Percentiles rank a stretch among this genome's conserved stretches.
These are phyloP conservation scores for Cercospora berteroae DNA, from an alignment of 2,329 filamentous ascomycete genomes.

Conservation along the genomic window DNA sequence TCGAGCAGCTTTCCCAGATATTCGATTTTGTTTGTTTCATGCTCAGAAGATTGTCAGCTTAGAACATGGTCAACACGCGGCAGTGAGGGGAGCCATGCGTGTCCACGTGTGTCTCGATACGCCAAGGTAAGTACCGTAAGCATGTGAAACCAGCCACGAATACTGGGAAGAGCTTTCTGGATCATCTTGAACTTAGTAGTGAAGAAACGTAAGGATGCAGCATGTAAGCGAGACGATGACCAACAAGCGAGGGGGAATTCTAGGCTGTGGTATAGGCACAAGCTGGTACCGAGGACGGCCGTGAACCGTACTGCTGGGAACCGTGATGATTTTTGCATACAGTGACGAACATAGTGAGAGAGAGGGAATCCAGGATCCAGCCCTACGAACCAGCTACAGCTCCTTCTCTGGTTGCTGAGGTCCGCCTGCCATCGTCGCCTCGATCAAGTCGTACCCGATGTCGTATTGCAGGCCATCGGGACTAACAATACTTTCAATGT, in stretches of 20 bases:
- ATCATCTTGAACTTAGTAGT: neutral
- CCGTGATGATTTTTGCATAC: neutral
- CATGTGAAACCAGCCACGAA: neutral
- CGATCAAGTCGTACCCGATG: constrained; percentile 24
- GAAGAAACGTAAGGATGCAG: neutral
- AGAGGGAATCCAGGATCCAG: neutral
- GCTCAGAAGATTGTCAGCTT: neutral
- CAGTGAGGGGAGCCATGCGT: neutral
- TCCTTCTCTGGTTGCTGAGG: constrained; percentile 1
- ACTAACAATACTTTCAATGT: constrained; percentile 12
- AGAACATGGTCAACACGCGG: neutral
- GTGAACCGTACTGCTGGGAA: neutral
- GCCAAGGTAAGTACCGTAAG: neutral
- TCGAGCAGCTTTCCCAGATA: neutral
- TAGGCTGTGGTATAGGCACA: neutral
- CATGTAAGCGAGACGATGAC: neutral
- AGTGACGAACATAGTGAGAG: neutral
- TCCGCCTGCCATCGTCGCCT: constrained; percentile 15
- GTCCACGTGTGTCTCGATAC: neutral
- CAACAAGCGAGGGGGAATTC: neutral
- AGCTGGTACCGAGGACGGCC: neutral
- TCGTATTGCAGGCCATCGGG: constrained; percentile 23
- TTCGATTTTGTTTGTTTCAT: neutral
- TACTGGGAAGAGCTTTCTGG: neutral
- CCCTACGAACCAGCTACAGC: neutral